Conservation (phyloP, 2,329 filamentous ascomycete genomes). For the Colletotrichum euphorbiae region DNA sequence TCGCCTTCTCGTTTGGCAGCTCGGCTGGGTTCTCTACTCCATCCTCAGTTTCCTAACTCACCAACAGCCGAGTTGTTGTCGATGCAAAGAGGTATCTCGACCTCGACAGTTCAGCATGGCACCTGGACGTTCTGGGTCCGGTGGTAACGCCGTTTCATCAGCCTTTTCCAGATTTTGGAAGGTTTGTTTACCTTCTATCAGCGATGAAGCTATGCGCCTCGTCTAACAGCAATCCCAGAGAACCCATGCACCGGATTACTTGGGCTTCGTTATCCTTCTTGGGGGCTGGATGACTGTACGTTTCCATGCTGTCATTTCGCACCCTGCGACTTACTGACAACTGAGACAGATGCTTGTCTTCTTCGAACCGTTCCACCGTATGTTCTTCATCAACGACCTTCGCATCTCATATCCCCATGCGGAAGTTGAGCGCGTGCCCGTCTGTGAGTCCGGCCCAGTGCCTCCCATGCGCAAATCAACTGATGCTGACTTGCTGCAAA, state of each 20-base stretch:
- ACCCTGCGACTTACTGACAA: slow-evolving; percentile 42
- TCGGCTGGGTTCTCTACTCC: background rate
- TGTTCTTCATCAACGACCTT: slow-evolving; percentile 90
- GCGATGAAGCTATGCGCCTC: background rate
- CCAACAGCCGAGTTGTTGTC: slow-evolving; percentile 9
- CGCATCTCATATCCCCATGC: slow-evolving; percentile 90
- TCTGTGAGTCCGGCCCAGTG: slow-evolving; percentile 66
- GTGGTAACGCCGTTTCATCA: slow-evolving; percentile 43
- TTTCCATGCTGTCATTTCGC: slow-evolving; percentile 41
- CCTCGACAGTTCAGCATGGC: slow-evolving; percentile 56
- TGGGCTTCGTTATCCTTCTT: slow-evolving; percentile 80
- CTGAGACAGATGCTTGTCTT: slow-evolving; percentile 70
- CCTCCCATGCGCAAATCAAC: background rate
- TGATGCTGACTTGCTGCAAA: slow-evolving; percentile 44
- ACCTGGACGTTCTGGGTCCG: slow-evolving; percentile 44
- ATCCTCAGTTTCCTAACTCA: background rate
- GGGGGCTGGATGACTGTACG: slow-evolving; percentile 72
- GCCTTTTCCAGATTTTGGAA: slow-evolving; percentile 60
- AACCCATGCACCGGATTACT: slow-evolving; percentile 89
- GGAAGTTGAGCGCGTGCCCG: slow-evolving; percentile 82
- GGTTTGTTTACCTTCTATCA: slow-evolving; percentile 47
- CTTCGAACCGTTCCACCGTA: slow-evolving; percentile 89
- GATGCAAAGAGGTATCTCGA: slow-evolving; percentile 54
- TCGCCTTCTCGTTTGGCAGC: background rate
- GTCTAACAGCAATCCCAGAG: slow-evolving; percentile 59